Base-by-base conservation (phyloP, 768 basidiomycete species). In the Psilocybe cubensis region DNA sequence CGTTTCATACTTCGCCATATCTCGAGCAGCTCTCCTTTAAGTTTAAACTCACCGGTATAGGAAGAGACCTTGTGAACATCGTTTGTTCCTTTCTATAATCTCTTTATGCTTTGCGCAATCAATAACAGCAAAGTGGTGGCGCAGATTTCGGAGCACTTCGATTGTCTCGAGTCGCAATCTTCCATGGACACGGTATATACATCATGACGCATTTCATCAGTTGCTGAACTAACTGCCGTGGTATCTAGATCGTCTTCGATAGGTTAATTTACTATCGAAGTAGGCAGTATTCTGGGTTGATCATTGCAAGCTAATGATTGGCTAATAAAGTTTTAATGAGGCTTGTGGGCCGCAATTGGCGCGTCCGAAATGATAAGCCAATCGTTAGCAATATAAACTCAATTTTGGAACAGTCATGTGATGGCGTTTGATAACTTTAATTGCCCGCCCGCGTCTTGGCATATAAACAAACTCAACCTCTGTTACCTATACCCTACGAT, bases 31-130 rank as follows among this genome's bases (percentile, higher is more conserved):
- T 82, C 56, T 69, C 64, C 59, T 63, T 61, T 24, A 72, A 71
- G 56, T 58, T 82, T 24, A 72, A 71, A 57, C 58, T 82, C 17
- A 61, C 50, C 31, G 35, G 47, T 17, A 51, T 66, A 17, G 65
- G 68, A 21, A 50, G 35, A 33, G 49, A 42, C 18, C 58, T 70
- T 21, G n/a, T 65, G 18, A 56, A 56, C 43, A 54, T 54, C 45
- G 70, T 69, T 35, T 43, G 66, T 61, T 14, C 18, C 25, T 20
- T 40, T 40, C 18, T 35, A n/a, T 31, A 33, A 41, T 11, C 41
- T n/a, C 25, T n/a, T n/a, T n/a, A n/a, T n/a, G n/a, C n/a, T n/a
- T n/a, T n/a, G n/a, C n/a, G n/a, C n/a, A n/a, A n/a, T n/a, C n/a
- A n/a, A n/a, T n/a, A n/a, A n/a, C n/a, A n/a, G n/a, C n/a, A n/a